Base-by-base conservation (phyloP, 768 basidiomycete species). In the Exidia glandulosa region DNA sequence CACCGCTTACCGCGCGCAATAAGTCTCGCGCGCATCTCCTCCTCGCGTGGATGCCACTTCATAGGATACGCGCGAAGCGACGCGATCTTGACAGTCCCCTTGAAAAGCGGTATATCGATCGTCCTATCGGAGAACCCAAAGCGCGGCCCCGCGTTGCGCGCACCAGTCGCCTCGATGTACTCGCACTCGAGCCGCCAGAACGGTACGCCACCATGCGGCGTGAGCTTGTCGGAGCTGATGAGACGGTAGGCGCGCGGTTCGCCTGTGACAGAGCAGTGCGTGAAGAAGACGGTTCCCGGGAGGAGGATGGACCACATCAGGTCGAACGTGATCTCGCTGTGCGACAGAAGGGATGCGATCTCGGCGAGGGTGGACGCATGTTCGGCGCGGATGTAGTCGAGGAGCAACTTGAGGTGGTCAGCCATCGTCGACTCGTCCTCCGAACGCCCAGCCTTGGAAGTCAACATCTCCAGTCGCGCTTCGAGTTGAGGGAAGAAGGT, bases 241-340 rank as follows among this genome's bases (percentile, higher is more conserved):
- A 48, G 7, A n/a, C 58, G 57, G 66, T 82, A 77, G 3, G 82
- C 74, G 31, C 81, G 76, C 0, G 77, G 77, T 29, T 78, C 78
- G 27, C 77, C 78, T 0, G 82, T 83, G 56, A 81, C 72, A 23
- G 80, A 76, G 68, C 84, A 84, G 47, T 9, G n/a, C 14, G 68
- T 73, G 2, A 78, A 75, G 31, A 81, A 74, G 55, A 80, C 67
- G 27, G 79, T 75, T 32, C 79, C 73, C 1, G 84, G 83, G n/a
- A 83, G 75, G 52, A 83, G 75, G 61, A 87, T 74, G 14, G 79
- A 73, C 65, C 81, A 79, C 56, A 85, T 73, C 33, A 81, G 72
- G 13, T 79, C 77, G 64, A 75, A 84, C 2, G 80, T 80, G 63
- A 85, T 84, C 66, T 86, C 83, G 13, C 72, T 74, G 62, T 84